Evolutionary conservation across 2,329 filamentous ascomycete genomes (phyloP).

Genomic region (Dryadomyces quercivorus): DNA sequence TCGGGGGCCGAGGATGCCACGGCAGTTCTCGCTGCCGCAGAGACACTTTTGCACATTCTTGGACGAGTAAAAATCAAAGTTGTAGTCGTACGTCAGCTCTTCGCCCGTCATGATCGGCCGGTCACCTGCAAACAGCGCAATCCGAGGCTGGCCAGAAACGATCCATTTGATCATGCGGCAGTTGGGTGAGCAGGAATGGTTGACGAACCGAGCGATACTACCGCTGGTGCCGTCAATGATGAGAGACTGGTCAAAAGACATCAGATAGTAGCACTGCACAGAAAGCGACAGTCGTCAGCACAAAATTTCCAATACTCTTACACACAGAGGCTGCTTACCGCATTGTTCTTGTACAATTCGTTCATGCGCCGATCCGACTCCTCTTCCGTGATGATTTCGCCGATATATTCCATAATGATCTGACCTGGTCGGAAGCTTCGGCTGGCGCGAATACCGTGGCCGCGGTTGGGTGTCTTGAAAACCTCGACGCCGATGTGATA

Average conservation of each 20-base stretch:
- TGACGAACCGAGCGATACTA: slow-evolving; percentile 94
- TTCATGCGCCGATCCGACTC: slow-evolving; percentile 93
- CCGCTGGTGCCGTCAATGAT: slow-evolving; percentile 95
- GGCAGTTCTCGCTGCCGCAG: slow-evolving; percentile 51
- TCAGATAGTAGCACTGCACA: slow-evolving; percentile 82
- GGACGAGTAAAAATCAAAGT: slow-evolving; percentile 56
- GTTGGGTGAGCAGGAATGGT: slow-evolving; percentile 93
- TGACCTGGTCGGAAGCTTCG: slow-evolving; percentile 78
- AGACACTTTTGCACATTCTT: slow-evolving; percentile 58
- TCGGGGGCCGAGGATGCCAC: slow-evolving; percentile 51
- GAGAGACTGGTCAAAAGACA: slow-evolving; percentile 98
- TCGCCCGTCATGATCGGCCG: slow-evolving; percentile 86
- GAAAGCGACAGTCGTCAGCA: slow-evolving; percentile 5
- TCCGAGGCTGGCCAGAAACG: slow-evolving; percentile 82
- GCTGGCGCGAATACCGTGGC: slow-evolving; percentile 85
- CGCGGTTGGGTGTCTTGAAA: slow-evolving; percentile 76
- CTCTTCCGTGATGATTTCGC: slow-evolving; percentile 90
- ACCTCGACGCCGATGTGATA: slow-evolving; percentile 93
- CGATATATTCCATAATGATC: slow-evolving; percentile 97
- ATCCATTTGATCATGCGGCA: slow-evolving; percentile 98
- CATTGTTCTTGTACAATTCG: slow-evolving; percentile 83
- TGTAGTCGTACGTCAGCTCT: slow-evolving; percentile 89
- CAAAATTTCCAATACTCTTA: neutral
- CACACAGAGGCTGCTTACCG: slow-evolving; percentile 41
- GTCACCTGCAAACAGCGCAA: slow-evolving; percentile 92